Conservation (phyloP, 345 rosid genomes). For the Rhizophora apiculata region DNA sequence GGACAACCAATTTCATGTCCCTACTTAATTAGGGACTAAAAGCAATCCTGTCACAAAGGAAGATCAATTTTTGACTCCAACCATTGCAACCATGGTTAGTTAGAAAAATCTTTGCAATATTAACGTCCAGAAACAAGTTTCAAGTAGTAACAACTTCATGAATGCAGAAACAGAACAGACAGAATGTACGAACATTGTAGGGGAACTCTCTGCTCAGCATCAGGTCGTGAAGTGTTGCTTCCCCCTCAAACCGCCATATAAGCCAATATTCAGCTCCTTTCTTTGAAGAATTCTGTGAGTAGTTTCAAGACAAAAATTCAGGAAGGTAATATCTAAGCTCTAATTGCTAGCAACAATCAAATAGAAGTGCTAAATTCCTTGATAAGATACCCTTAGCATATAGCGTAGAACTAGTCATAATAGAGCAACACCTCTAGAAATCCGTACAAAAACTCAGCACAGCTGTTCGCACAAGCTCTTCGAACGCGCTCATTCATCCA, state of each 20-base stretch:
- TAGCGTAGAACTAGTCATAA: constrained; percentile 33
- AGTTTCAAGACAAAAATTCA: constrained; percentile 18
- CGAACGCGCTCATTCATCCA: constrained; percentile 99
- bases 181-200: constrained; percentile 66
- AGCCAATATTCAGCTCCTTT: constrained; percentile 87
- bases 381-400: constrained; percentile 27
- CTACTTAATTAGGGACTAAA: neutral
- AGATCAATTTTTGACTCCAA: neutral
- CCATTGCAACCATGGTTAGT: neutral
- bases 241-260: constrained; percentile 83
- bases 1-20: neutral
- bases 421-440: constrained; percentile 74
- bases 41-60: neutral
- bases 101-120: neutral
- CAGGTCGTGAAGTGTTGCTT: constrained; percentile 76
- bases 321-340: constrained; percentile 7
- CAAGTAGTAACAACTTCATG: neutral
- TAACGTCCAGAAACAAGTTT: neutral
- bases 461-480: constrained; percentile 91
- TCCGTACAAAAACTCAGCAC: constrained; percentile 87
- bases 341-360: neutral
- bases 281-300: constrained; percentile 66
- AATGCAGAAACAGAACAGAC: constrained; percentile 14
- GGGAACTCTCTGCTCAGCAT: constrained; percentile 87
- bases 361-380: constrained; percentile 15